phyloP scores from a whole-genome alignment of 2,329 filamentous ascomycete genomes.

The Samsoniella hepiali region DNA sequence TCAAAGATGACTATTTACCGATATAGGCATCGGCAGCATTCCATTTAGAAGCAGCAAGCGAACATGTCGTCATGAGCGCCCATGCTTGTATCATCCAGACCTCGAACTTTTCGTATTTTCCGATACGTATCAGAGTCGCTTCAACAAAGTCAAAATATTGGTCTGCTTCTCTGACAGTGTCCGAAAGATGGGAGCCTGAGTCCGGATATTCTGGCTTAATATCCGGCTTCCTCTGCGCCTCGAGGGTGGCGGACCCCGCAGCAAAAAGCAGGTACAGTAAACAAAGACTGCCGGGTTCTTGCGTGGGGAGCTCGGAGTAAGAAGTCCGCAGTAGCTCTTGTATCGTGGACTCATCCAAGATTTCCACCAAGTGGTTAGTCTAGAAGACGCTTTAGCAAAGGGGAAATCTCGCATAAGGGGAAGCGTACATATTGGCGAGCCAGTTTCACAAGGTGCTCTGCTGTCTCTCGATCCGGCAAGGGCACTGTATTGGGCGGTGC shows the following conservation, averaged over 20 bases:
- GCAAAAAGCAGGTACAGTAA: conserved; percentile 61
- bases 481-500: conserved; percentile 51
- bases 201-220: neutral
- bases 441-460: conserved; percentile 37
- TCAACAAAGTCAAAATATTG: conserved; percentile 60
- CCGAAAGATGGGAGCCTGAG: conserved; percentile 16
- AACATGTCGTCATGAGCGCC: conserved; percentile 62
- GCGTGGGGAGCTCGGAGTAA: conserved; percentile 51
- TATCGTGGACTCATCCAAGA: conserved; percentile 54
- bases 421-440: conserved; percentile 6
- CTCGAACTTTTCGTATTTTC: conserved; percentile 58
- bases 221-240: no score
- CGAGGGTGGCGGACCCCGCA: conserved; percentile 41
- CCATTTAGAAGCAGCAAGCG: conserved; percentile 57
- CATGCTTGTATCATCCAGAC: conserved; percentile 65
- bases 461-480: conserved; percentile 53
- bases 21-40: conserved; percentile 62
- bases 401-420: neutral
- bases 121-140: conserved; percentile 42
- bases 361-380: conserved; percentile 59
- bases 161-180: conserved; percentile 54
- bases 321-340: conserved; percentile 47
- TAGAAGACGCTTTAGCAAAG: conserved; percentile 26
- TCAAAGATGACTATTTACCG: conserved; percentile 38
- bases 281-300: conserved; percentile 52